Conservation (phyloP, 108 stramenopile genomes). For the Skeletonema marinoi region DNA sequence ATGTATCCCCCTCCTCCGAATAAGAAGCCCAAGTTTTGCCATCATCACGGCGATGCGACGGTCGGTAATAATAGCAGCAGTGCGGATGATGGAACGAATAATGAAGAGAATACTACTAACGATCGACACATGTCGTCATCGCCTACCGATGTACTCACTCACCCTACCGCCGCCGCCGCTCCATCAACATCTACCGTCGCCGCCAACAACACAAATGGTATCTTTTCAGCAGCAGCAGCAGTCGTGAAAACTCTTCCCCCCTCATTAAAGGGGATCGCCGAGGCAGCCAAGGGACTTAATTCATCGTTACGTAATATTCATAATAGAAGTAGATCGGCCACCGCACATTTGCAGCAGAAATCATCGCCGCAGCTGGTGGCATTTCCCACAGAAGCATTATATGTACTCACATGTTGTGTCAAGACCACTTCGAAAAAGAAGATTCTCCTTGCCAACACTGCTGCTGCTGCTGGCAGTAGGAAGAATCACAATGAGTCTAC, state of each 20-base stretch:
- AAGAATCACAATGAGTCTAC: not conserved
- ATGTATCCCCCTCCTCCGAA: not conserved
- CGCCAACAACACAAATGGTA: not conserved
- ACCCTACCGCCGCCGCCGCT: not conserved
- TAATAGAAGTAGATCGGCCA: not conserved
- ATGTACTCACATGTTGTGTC: slow-evolving; percentile 25
- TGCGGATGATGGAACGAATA: not conserved
- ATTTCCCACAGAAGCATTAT: slow-evolving; percentile 21
- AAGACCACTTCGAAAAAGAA: not conserved
- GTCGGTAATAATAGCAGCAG: not conserved
- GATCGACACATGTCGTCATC: not conserved
- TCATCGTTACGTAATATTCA: not conserved
- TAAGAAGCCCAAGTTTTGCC: not conserved
- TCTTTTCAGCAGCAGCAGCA: not conserved
- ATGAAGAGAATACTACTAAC: not conserved
- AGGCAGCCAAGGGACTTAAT: not conserved
- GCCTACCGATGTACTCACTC: not conserved
- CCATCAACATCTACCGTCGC: not conserved
- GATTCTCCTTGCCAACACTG: not conserved
- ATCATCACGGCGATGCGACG: not conserved
- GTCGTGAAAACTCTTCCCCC: not conserved
- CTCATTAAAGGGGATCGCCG: not conserved
- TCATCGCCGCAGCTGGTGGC: not conserved
- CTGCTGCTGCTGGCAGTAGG: not conserved
- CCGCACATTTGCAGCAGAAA: not conserved